A percentile compares a stretch with the other conserved stretches of the same genome.
phyloP scores from a whole-genome alignment of 1,139 yeast species.

The Diutina catenulata region DNA sequence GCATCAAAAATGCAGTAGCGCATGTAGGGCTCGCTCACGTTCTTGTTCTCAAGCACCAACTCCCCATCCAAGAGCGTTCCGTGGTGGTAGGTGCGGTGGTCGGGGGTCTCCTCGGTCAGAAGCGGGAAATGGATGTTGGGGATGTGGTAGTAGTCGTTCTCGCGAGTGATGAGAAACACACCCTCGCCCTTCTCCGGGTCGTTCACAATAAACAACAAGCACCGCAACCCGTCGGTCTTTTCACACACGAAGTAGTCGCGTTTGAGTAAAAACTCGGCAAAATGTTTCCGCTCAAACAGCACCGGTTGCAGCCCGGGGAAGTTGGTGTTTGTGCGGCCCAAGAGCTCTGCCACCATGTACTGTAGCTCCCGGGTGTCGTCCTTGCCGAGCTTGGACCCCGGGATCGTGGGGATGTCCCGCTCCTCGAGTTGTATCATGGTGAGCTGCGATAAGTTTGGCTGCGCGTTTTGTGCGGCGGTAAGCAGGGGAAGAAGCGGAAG shows the following conservation, averaged over 20 bases:
- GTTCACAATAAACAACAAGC: conserved; percentile 54
- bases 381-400: conserved; percentile 69
- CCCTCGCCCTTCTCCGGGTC: conserved; percentile 70
- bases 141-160: conserved; percentile 71
- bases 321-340: conserved; percentile 37
- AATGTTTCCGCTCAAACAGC: conserved; percentile 69
- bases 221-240: conserved; percentile 87
- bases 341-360: conserved; percentile 56
- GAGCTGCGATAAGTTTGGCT: too few relatives aligned
- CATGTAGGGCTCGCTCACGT: conserved; percentile 35
- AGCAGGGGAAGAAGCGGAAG: too few relatives aligned
- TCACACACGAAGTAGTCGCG: conserved; percentile 80
- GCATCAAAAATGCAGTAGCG: conserved; percentile 88
- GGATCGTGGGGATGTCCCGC: conserved; percentile 69
- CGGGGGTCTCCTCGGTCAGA: conserved; percentile 34
- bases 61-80: conserved; percentile 94
- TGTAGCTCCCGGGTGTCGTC: conserved; percentile 59
- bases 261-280: conserved; percentile 44
- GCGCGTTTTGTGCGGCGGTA: too few relatives aligned
- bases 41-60: conserved; percentile 48
- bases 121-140: conserved; percentile 80
- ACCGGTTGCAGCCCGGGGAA: conserved; percentile 96
- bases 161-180: conserved; percentile 69
- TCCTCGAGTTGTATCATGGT: conserved; percentile 33
- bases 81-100: conserved; percentile 51